Evolutionary conservation across 805 yeast genomes (phyloP), one percentile per base, ranked within the genome.

Genomic region (Ogataea pignaliae): DNA sequence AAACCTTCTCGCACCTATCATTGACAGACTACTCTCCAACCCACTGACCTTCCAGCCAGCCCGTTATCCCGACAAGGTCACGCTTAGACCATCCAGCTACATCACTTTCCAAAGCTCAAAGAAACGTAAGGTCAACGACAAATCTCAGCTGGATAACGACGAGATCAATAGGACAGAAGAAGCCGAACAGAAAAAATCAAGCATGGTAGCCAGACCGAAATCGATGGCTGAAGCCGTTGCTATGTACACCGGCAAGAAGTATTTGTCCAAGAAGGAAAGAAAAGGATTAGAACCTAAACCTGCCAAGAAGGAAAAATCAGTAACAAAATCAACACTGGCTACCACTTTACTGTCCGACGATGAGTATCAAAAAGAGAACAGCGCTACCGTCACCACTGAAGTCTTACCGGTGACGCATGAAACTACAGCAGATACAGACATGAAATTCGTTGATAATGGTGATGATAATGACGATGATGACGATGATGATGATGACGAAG

Each of bases 11-110:
- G 70, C 76, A 40, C 86, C 87, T n/a, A 60, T 80, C 37, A 76
- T 81, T 46, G 86, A 81, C 54, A 70, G 85, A 54, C 71, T 83
- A 43, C 67, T 82, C 34, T 64, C 81, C 28, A 76, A 77, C 44
- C 89, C 88, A 10, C 60, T 83, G 41, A 70, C 70, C 28, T 88
- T 87, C 62, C 79, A 75, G 42, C 70, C 79, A 3, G 89, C 87
- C 13, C 76, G 72, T 50, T 66, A 65, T 42, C 76, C 80, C 6
- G 85, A 78, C 57, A 65, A 69, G 16, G 68, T 69, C 12, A 56
- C 71, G 15, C 56, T 67, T 39, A 71, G 61, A 55, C 83, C 80
- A 1, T 61, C 75, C 3, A 65, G 70, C 48, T 84, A 81, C 62
- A 71, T 48, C 29, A 50, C 59, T 57, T 76, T 60, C 63, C 52